phyloP scores from a whole-genome alignment of 106 monocot genomes.

The Phalaenopsis equestris region DNA sequence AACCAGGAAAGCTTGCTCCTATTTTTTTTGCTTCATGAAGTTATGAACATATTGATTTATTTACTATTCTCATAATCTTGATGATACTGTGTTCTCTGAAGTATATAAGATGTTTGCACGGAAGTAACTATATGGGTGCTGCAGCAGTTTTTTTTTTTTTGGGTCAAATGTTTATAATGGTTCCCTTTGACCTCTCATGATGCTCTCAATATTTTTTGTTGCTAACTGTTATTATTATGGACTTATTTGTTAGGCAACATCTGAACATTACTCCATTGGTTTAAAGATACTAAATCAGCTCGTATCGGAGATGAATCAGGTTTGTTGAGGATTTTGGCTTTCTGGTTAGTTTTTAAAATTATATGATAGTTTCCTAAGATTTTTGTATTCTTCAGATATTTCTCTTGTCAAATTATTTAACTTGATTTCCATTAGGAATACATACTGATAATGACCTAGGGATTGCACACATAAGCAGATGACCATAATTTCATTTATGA shows the following conservation, averaged over 20 bases:
- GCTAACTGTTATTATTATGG: conserved; percentile 1
- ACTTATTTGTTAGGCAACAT: conserved; percentile 39
- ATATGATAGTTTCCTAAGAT: background rate
- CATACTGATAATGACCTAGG: background rate
- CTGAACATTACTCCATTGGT: conserved; percentile 85
- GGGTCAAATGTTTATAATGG: background rate
- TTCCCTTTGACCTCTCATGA: background rate
- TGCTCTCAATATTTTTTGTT: background rate
- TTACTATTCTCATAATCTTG: background rate
- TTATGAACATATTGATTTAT: background rate
- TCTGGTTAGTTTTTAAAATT: background rate
- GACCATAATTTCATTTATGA: background rate
- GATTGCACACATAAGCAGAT: background rate
- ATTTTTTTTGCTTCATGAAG: background rate
- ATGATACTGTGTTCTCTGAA: background rate
- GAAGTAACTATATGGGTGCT: background rate
- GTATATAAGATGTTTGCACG: background rate
- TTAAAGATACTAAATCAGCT: conserved; percentile 94
- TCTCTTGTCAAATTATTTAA: background rate
- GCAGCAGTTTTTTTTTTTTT: background rate
- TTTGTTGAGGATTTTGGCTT: conserved; percentile 12
- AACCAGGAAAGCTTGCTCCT: background rate
- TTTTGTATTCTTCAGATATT: background rate
- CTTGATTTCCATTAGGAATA: background rate
- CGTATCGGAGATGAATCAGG: conserved; percentile 97